phyloP scores from a whole-genome alignment of 2,329 filamentous ascomycete genomes.

The Sporothrix mexicana region DNA sequence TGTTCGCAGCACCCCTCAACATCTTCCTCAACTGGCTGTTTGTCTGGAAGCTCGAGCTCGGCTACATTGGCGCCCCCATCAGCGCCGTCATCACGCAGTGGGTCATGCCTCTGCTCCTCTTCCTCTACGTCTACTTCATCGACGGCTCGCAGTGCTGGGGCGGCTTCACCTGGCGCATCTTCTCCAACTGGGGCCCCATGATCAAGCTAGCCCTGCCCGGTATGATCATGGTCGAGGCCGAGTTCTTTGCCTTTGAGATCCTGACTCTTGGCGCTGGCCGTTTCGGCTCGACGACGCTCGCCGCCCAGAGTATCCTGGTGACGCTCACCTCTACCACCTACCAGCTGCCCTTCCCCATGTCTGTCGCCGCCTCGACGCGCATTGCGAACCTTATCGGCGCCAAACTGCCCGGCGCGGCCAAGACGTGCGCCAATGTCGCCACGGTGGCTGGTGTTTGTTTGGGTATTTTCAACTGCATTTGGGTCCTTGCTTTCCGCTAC shows the following conservation, averaged over 20 bases:
- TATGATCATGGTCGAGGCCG: constrained; percentile 91
- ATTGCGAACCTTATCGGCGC: constrained; percentile 93
- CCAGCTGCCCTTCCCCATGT: constrained; percentile 90
- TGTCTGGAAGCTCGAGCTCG: constrained; percentile 72
- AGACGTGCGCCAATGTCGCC: constrained; percentile 76
- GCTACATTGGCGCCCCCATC: constrained; percentile 78
- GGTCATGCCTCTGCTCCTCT: constrained; percentile 73
- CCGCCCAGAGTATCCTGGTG: constrained; percentile 84
- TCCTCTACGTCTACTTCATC: constrained; percentile 74
- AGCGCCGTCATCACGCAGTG: constrained; percentile 78
- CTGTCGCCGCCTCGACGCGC: constrained; percentile 85
- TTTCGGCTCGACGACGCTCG: constrained; percentile 78
- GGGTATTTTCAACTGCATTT: constrained; percentile 77
- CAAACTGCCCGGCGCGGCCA: constrained; percentile 78
- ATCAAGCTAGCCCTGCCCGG: constrained; percentile 85
- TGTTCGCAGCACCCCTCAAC: constrained; percentile 78
- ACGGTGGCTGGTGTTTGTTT: constrained; percentile 70
- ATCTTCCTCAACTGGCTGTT: constrained; percentile 79
- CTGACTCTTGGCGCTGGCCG: constrained; percentile 82
- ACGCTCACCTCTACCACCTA: constrained; percentile 82
- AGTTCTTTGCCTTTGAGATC: constrained; percentile 92
- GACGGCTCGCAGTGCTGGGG: constrained; percentile 80
- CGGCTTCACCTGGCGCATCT: constrained; percentile 72
- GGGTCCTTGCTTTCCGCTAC: constrained; percentile 72
- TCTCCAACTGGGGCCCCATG: constrained; percentile 83